A percentile compares a stretch with the other conserved stretches of the same genome.
phyloP scores from a whole-genome alignment of 2,329 filamentous ascomycete species.

The Xylariomycetidae sp. region DNA sequence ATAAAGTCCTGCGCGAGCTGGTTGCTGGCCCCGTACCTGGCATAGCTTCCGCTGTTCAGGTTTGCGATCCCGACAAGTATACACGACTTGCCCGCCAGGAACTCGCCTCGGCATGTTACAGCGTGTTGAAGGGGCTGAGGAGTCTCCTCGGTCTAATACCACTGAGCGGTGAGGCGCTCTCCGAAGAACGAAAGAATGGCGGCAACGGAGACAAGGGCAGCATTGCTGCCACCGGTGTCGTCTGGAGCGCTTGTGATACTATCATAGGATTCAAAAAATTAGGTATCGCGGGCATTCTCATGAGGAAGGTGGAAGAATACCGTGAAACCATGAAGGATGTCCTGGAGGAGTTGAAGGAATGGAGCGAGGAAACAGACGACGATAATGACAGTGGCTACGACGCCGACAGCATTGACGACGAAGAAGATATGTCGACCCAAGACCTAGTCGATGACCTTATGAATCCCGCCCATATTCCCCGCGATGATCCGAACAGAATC shows the following conservation, averaged over 20 bases:
- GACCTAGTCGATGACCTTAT: conserved; percentile 66
- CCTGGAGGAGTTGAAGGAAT: conserved; percentile 80
- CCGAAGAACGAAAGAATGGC: conserved; percentile 42
- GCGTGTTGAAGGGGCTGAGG: conserved; percentile 58
- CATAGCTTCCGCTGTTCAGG: conserved; percentile 65
- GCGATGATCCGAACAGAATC: conserved; percentile 58
- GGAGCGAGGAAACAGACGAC: conserved; percentile 68
- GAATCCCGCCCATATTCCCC: conserved; percentile 57
- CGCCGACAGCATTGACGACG: conserved; percentile 37
- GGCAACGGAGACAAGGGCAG: conserved; percentile 43
- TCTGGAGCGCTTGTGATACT: conserved; percentile 82
- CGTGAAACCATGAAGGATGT: conserved; percentile 75
- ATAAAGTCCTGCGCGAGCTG: conserved; percentile 67
- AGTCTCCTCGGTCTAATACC: conserved; percentile 58
- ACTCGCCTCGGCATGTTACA: conserved; percentile 52
- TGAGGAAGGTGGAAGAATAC: conserved; percentile 69
- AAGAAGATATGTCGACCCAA: conserved; percentile 43
- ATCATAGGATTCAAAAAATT: conserved; percentile 58
- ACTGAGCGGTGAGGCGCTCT: conserved; percentile 49
- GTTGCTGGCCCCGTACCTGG: conserved; percentile 68
- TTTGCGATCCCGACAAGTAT: conserved; percentile 58
- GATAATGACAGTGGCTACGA: conserved; percentile 54
- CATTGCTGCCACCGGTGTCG: conserved; percentile 64
- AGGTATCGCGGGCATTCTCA: conserved; percentile 67
- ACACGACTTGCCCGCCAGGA: conserved; percentile 61